Evolutionary conservation across 2,329 filamentous ascomycete genomes (phyloP), one percentile per base, ranked within the genome.

Genomic region (Ophiostoma pallidulum): DNA sequence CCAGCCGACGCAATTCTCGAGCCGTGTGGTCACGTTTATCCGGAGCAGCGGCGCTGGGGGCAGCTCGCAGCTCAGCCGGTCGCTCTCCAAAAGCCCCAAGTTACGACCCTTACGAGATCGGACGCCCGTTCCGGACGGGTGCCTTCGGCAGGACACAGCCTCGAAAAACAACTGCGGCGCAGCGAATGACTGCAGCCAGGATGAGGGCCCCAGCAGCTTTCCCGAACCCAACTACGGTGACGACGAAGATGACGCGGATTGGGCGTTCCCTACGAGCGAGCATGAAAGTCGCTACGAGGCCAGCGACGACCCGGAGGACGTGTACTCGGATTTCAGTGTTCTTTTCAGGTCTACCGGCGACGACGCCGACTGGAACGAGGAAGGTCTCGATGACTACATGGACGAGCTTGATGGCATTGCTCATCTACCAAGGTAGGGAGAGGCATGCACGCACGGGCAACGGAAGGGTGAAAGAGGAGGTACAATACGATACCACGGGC

Each of bases 401-500:
- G 74, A 77, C 53, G 73, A 76, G 51, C 57, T 77, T 51, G 74
- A 77, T 52, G 74, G 73, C 9, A 75, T 77, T 51, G 69, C 71
- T 7, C 75, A 72, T 60, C 54, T 61, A 31, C 60, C 57, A 16
- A 60, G 62, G 24, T 28, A 28, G 24, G 10, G 24, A 28, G 10
- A 28, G 24, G 10, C 6, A 28, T 28, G 6, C 10, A 28, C n/a
- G n/a, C n/a, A n/a, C n/a, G n/a, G n/a, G n/a, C n/a, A n/a, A n/a
- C n/a, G n/a, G n/a, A n/a, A n/a, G n/a, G n/a, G n/a, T n/a, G 10
- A 28, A 28, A 28, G 24, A 28, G 10, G 24, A 28, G 5, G 5
- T 28, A 28, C 6, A 28, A 28, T 28, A 28, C 51, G 40, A 33
- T 12, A n/a, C 16, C 14, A n/a, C 31, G 24, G 24, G n/a, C n/a